A percentile compares a stretch with the other conserved stretches of the same genome.
Evolutionary conservation across 2,329 filamentous ascomycete genomes (phyloP).

Genomic region (Paracoccidioides lutzii): DNA sequence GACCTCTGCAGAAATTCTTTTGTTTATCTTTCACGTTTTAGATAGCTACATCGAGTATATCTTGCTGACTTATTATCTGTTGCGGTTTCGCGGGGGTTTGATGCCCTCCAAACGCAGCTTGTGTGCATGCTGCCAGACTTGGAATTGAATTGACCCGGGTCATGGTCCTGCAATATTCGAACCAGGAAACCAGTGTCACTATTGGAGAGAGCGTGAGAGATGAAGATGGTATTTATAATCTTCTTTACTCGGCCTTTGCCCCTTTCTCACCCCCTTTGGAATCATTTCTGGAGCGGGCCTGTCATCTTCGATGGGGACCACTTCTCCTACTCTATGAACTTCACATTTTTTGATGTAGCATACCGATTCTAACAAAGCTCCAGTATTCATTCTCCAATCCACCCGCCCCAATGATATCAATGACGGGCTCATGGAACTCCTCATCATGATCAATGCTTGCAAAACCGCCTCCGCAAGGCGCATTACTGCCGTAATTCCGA

Average conservation of each 20-base stretch:
- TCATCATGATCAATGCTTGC: slow-evolving; percentile 97
- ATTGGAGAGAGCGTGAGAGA: slow-evolving; percentile 93
- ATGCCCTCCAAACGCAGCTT: neutral
- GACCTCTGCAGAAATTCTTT: neutral
- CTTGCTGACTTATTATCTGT: neutral
- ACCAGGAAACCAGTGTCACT: slow-evolving; percentile 55
- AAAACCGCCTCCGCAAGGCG: slow-evolving; percentile 72
- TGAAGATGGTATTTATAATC: slow-evolving; percentile 59
- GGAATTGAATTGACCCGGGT: slow-evolving; percentile 57
- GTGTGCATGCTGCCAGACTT: slow-evolving; percentile 33
- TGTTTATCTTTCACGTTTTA: neutral
- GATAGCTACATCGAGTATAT: neutral
- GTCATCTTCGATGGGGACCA: neutral
- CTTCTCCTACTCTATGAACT: neutral
- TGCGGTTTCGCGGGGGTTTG: neutral
- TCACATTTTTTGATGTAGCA: neutral
- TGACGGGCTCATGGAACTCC: slow-evolving; percentile 91
- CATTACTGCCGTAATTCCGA: slow-evolving; percentile 89
- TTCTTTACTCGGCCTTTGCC: slow-evolving; percentile 3
- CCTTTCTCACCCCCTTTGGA: slow-evolving; percentile 9
- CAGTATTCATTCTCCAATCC: slow-evolving; percentile 91
- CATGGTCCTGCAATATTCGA: slow-evolving; percentile 55
- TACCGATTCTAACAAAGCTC: neutral
- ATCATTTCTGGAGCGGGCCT: neutral
- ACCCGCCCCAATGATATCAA: slow-evolving; percentile 94